Evolutionary conservation across 2,329 filamentous ascomycete species (phyloP), one percentile per base, ranked within the genome.

Genomic region (Calonectria hawksworthii): DNA sequence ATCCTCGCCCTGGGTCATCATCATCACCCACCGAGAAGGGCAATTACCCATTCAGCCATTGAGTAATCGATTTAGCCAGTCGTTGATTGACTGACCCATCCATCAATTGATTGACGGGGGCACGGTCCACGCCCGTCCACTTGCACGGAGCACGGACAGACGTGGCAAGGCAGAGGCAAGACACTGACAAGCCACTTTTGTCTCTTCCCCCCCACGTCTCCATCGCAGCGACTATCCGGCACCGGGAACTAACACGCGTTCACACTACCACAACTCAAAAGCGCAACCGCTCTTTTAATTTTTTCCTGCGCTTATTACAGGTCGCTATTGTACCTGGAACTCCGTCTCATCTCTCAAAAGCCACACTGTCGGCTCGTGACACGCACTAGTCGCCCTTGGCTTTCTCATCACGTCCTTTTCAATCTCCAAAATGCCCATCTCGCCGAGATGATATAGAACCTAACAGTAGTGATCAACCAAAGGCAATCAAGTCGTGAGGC

Each of bases 341-440:
- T 50, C 41, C 61, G 38, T 50, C 61, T 50, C 61, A 65, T 65
- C 63, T 51, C 47, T 66, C 38, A 9, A 32, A 65, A 66, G 72
- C 67, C 67, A 70, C 72, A 52, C 68, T 61, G 14, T 66, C 72
- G 30, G 59, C 66, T 74, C 66, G 72, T 74, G 72, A 67, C 59
- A 74, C 72, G 41, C 67, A 74, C 72, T 74, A 74, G 23, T 28
- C 59, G 41, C 38, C 65, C 59, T 61, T 66, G 72, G 59, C 72
- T 74, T 65, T 73, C 47, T 23, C 26, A 10, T 70, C 72, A 66
- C 59, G 26, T 70, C 72, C 72, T 26, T 56, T 41, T 56, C 59
- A 74, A 74, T 74, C 72, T 73, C 72, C 59, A 70, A 73, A 34
- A 41, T 52, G 44, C 50, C 54, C 64, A 63, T 63, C 32, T 38